Evolutionary conservation across 495 filamentous ascomycete genomes (phyloP).

Genomic region (Trichoderma reesei): DNA sequence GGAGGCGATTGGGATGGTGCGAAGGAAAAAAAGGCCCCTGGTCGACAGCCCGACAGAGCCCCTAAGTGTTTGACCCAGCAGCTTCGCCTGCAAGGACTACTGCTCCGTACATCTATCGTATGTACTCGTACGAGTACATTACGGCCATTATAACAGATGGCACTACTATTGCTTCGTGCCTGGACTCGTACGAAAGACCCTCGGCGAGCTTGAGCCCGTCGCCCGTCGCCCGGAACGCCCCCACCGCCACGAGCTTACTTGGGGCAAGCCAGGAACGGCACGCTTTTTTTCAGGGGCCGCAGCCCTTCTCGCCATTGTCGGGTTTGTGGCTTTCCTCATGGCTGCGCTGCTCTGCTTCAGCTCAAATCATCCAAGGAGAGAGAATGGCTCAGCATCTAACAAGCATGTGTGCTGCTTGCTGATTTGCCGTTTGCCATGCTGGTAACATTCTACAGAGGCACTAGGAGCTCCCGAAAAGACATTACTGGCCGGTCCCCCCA

Average conservation of each 20-base stretch:
- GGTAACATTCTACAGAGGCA: neutral
- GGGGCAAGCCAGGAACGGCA: neutral
- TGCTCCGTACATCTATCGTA: neutral
- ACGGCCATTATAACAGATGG: neutral
- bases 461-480: neutral
- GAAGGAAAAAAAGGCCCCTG: constrained; percentile 4
- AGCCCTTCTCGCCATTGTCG: neutral
- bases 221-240: neutral
- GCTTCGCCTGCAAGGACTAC: neutral
- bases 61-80: constrained; percentile 8
- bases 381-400: neutral
- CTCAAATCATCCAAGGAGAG: neutral
- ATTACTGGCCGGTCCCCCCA: neutral
- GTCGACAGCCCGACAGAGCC: neutral
- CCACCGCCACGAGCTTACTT: constrained; percentile 3
- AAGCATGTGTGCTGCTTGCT: neutral
- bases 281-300: neutral
- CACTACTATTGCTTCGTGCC: neutral
- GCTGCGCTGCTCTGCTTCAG: neutral
- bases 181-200: neutral
- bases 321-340: neutral
- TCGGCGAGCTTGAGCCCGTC: neutral
- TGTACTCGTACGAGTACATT: neutral
- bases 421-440: neutral
- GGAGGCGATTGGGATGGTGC: neutral